Conservation (phyloP, 176 grass and related monocot species). For the Oropetium thomaeum region DNA sequence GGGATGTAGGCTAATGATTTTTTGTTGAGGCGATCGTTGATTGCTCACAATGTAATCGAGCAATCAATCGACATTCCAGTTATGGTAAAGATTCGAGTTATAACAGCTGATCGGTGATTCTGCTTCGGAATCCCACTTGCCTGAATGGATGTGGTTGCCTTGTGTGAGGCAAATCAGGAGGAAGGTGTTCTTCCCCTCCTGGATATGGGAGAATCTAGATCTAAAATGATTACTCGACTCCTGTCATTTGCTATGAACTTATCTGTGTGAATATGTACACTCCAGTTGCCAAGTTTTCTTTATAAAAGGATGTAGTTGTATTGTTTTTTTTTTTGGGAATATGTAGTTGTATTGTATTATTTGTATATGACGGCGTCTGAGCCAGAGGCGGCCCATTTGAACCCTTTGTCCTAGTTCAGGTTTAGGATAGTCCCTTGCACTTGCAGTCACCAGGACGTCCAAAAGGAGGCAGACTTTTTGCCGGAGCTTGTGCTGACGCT, state of each 20-base stretch:
- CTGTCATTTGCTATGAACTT: not conserved
- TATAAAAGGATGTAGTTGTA: no score
- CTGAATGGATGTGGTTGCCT: not conserved
- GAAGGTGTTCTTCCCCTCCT: not conserved
- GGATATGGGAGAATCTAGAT: not conserved
- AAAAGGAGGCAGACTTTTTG: no score
- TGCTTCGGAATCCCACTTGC: conserved; percentile 9
- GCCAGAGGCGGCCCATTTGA: no score
- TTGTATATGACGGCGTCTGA: no score
- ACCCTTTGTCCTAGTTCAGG: no score
- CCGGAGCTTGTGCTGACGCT: no score
- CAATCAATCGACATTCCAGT: conserved; percentile 31
- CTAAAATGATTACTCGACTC: not conserved
- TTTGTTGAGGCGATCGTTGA: conserved; percentile 40
- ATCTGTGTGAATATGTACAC: not conserved
- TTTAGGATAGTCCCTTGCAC: no score
- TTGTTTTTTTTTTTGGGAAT: no score
- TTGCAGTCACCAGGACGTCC: no score
- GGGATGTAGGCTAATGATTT: conserved; percentile 52
- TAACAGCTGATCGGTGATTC: conserved; percentile 28
- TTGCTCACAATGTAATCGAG: conserved; percentile 42
- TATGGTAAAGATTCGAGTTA: conserved; percentile 37
- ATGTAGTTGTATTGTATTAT: no score
- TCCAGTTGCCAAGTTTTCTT: not conserved
- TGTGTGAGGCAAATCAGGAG: not conserved